Conservation (phyloP, 176 grass and related monocot genomes). For the Elaeis guineensis region DNA sequence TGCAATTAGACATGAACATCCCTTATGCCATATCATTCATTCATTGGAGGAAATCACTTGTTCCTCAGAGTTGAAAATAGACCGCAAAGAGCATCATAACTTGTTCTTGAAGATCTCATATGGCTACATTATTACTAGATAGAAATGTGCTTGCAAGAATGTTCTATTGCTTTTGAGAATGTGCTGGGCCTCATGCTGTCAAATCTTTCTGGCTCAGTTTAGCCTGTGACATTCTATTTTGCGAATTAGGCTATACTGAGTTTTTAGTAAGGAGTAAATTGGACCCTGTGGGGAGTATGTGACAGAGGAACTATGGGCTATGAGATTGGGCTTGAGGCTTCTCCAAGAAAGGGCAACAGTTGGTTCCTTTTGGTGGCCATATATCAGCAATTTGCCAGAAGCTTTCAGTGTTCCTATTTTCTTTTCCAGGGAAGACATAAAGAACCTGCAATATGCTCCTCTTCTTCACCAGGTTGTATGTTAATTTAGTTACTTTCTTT, state of each 20-base stretch:
- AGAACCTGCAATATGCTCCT: constrained; percentile 77
- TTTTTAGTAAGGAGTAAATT: constrained; percentile 35
- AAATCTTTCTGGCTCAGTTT: constrained; percentile 4
- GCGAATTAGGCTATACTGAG: constrained; percentile 18
- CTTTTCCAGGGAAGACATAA: constrained; percentile 77
- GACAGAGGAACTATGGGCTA: constrained; percentile 96
- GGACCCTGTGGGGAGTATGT: constrained; percentile 48
- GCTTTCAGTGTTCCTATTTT: constrained; percentile 63
- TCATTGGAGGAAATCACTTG: too few relatives aligned
- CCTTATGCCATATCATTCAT: too few relatives aligned
- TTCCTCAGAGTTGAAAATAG: too few relatives aligned
- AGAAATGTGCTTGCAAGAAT: too few relatives aligned
- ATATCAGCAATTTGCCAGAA: constrained; percentile 83
- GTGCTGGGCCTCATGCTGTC: neutral
- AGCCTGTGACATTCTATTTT: constrained; percentile 18
- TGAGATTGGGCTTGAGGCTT: constrained; percentile 84
- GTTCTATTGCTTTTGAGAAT: too few relatives aligned
- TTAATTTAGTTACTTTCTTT: too few relatives aligned
- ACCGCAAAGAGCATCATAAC: too few relatives aligned
- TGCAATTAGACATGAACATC: too few relatives aligned
- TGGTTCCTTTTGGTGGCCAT: constrained; percentile 89
- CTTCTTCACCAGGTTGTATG: constrained; percentile 66
- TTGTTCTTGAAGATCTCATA: too few relatives aligned
- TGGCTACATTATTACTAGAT: too few relatives aligned
- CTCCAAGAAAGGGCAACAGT: constrained; percentile 75